These are phyloP conservation scores for Maudiozyma humilis DNA, from an alignment of 1,139 yeast species.

Conservation along the genomic window DNA sequence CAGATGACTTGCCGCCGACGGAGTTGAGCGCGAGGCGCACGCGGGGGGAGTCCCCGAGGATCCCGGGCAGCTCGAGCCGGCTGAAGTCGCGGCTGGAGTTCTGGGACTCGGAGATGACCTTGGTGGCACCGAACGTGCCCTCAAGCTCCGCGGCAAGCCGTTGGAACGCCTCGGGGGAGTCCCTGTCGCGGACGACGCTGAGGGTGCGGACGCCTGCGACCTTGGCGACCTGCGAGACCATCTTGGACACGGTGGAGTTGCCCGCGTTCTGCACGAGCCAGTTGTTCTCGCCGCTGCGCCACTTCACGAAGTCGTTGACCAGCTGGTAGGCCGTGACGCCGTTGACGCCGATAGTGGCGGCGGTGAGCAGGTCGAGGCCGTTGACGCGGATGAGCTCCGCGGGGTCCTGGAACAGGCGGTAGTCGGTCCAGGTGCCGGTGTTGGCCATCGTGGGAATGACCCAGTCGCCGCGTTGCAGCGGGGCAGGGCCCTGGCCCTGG, in stretches of 20 bases:
- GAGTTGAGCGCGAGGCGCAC: conserved; percentile 80
- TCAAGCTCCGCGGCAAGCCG: conserved; percentile 40
- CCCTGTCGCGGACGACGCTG: conserved; percentile 81
- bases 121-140: conserved; percentile 74
- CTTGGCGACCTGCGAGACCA: conserved; percentile 80
- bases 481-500: not conserved
- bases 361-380: conserved; percentile 40
- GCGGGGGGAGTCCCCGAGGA: conserved; percentile 39
- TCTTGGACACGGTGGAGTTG: conserved; percentile 91
- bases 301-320: conserved; percentile 61
- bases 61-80: conserved; percentile 53
- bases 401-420: conserved; percentile 47
- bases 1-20: conserved; percentile 81
- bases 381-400: conserved; percentile 46
- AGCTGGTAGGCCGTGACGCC: conserved; percentile 89
- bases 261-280: conserved; percentile 98
- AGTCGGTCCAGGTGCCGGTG: conserved; percentile 94
- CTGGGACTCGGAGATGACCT: conserved; percentile 84
- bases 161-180: conserved; percentile 43
- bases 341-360: conserved; percentile 84
- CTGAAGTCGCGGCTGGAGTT: conserved; percentile 60
- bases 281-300: conserved; percentile 52
- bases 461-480: conserved; percentile 72
- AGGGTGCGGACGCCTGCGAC: conserved; percentile 74
- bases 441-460: conserved; percentile 76